phyloP scores from a whole-genome alignment of 164 flowering plant genomes.

The Stephania yunnanensis region DNA sequence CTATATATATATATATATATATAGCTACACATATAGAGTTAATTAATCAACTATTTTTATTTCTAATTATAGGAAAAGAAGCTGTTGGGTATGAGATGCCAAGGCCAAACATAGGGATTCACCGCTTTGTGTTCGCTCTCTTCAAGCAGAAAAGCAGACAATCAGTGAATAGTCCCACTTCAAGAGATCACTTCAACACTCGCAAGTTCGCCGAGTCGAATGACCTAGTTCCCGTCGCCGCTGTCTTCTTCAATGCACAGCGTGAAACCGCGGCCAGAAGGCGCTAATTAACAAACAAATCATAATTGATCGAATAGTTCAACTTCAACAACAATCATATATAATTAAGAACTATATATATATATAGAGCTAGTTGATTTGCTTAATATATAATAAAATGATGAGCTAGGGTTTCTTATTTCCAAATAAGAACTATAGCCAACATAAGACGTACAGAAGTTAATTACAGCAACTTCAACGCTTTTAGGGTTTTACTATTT shows the following conservation, averaged over 20 bases:
- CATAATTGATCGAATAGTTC: background rate
- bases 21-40: background rate
- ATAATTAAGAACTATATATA: background rate
- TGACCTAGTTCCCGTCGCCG: slow-evolving; percentile 79
- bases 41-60: background rate
- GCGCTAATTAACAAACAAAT: slow-evolving; percentile 26
- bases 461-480: no score
- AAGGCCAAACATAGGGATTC: slow-evolving; percentile 86
- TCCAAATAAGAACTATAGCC: background rate
- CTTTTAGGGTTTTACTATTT: no score
- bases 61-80: slow-evolving; percentile 49
- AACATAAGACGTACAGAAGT: no score
- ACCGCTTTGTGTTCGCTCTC: slow-evolving; percentile 72
- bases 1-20: background rate
- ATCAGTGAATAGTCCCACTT: slow-evolving; percentile 34
- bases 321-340: background rate
- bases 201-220: slow-evolving; percentile 58
- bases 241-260: slow-evolving; percentile 80
- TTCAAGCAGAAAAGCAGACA: slow-evolving; percentile 68
- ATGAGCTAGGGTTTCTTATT: background rate
- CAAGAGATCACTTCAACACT: slow-evolving; percentile 61
- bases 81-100: slow-evolving; percentile 70
- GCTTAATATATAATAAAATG: background rate
- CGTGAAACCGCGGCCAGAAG: slow-evolving; percentile 87
- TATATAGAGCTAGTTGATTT: background rate